A percentile compares a stretch with the other conserved stretches of the same genome.
phyloP scores from a whole-genome alignment of 176 grass and related monocot genomes.

The Eragrostis curvula region DNA sequence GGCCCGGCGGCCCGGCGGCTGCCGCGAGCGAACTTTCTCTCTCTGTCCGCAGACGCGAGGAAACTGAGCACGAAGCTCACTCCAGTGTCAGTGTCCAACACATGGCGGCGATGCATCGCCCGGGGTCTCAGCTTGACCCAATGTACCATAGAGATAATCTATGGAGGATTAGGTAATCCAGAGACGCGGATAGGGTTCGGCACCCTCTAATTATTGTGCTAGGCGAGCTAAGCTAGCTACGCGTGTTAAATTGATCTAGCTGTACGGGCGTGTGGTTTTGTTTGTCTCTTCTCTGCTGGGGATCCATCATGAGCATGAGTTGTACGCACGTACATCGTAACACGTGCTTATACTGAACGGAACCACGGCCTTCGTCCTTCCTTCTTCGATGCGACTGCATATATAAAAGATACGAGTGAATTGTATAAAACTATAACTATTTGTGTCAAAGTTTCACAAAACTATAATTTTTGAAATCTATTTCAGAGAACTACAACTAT shows the following conservation, averaged over 20 bases:
- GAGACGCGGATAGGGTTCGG: background rate
- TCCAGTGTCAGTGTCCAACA: slow-evolving; percentile 14
- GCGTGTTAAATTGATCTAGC: slow-evolving; percentile 12
- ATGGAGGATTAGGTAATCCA: slow-evolving; percentile 26
- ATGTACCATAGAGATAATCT: no score
- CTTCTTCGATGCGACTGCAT: background rate
- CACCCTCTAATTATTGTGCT: slow-evolving; percentile 10
- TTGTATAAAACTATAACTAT: no score
- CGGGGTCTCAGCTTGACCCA: background rate
- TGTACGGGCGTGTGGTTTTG: background rate
- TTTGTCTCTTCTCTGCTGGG: background rate
- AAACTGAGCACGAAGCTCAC: slow-evolving; percentile 36
- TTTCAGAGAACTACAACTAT: no score
- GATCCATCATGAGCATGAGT: slow-evolving; percentile 30
- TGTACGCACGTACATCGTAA: slow-evolving; percentile 40
- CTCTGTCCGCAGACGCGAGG: background rate
- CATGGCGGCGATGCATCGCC: background rate
- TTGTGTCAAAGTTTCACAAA: no score
- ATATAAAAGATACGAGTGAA: no score
- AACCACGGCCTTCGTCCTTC: slow-evolving; percentile 35
- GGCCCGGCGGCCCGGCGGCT: no score
- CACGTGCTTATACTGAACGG: background rate
- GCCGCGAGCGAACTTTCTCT: slow-evolving; percentile 11
- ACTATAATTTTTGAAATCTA: no score
- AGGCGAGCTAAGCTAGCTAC: slow-evolving; percentile 28